A percentile compares a stretch with the other conserved stretches of the same genome.
These are phyloP conservation scores for Globisporangium cylindrosporum DNA, from an alignment of 352 stramenopile species.

Conservation along the genomic window DNA sequence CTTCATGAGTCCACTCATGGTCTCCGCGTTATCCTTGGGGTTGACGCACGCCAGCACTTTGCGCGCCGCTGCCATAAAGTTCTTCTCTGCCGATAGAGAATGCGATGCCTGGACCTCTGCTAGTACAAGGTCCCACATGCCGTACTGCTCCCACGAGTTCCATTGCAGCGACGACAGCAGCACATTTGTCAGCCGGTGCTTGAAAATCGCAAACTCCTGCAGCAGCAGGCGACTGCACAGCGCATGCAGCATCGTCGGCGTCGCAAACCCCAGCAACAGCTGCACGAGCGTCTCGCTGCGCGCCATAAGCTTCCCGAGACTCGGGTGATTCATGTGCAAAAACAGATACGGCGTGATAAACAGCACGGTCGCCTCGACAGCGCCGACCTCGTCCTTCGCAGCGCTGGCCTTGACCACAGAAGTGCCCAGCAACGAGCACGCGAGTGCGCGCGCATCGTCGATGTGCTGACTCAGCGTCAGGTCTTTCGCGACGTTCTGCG, in stretches of 20 bases:
- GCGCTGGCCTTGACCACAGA: slow-evolving; percentile 19
- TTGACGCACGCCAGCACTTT: slow-evolving; percentile 80
- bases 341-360: slow-evolving; percentile 72
- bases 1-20: slow-evolving; percentile 73
- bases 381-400: slow-evolving; percentile 58
- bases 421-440: slow-evolving; percentile 52
- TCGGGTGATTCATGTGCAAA: slow-evolving; percentile 56
- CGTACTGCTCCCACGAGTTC: slow-evolving; percentile 83
- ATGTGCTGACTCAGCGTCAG: slow-evolving; percentile 74
- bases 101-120: slow-evolving; percentile 58
- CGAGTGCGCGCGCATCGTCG: slow-evolving; percentile 65
- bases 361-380: slow-evolving; percentile 54
- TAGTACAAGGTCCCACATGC: slow-evolving; percentile 76
- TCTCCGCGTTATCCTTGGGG: slow-evolving; percentile 63
- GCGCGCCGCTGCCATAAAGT: slow-evolving; percentile 63
- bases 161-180: slow-evolving; percentile 75
- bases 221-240: slow-evolving; percentile 64
- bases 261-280: slow-evolving; percentile 59
- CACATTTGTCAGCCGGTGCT: slow-evolving; percentile 63
- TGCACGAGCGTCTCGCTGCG: slow-evolving; percentile 70
- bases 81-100: slow-evolving; percentile 26
- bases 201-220: slow-evolving; percentile 75
- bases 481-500: slow-evolving; percentile 63
- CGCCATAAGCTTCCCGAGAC: slow-evolving; percentile 53
- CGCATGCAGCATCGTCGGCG: slow-evolving; percentile 51